These are phyloP conservation scores for Mycena crocata DNA, from an alignment of 768 basidiomycete genomes.

Conservation along the genomic window DNA sequence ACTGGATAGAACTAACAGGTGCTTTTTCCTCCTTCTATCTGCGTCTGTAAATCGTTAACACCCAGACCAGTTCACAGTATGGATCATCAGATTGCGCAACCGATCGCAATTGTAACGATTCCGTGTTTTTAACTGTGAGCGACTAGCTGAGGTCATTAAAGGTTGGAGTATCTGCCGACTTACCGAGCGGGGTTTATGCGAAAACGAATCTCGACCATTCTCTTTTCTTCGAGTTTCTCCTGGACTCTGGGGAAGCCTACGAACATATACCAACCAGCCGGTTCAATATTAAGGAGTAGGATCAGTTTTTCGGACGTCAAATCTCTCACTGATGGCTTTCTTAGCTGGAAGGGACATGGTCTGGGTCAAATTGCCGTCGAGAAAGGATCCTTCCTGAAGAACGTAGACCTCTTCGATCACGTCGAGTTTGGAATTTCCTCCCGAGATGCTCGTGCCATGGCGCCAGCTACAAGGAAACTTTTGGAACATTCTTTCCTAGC, in stretches of 20 bases:
- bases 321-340: background rate
- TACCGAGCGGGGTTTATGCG: background rate
- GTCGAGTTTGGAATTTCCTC: conserved; percentile 49
- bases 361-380: conserved; percentile 30
- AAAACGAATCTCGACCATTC: background rate
- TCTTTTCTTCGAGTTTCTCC: conserved; percentile 21
- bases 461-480: conserved; percentile 44
- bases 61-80: too few relatives aligned
- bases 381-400: conserved; percentile 45
- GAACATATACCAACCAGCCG: conserved; percentile 40
- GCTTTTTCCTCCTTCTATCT: too few relatives aligned
- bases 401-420: conserved; percentile 44
- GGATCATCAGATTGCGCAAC: too few relatives aligned
- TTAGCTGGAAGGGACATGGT: conserved; percentile 35
- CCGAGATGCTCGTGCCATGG: conserved; percentile 46
- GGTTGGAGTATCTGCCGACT: background rate
- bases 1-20: too few relatives aligned
- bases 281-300: conserved; percentile 43
- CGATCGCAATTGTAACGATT: too few relatives aligned
- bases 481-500: conserved; percentile 45
- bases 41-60: too few relatives aligned
- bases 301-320: background rate
- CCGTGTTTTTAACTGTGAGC: too few relatives aligned
- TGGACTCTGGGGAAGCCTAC: conserved; percentile 41
- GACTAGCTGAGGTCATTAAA: too few relatives aligned